Evolutionary conservation across 2,329 filamentous ascomycete genomes (phyloP).

Genomic region (Microsporum audouinii): DNA sequence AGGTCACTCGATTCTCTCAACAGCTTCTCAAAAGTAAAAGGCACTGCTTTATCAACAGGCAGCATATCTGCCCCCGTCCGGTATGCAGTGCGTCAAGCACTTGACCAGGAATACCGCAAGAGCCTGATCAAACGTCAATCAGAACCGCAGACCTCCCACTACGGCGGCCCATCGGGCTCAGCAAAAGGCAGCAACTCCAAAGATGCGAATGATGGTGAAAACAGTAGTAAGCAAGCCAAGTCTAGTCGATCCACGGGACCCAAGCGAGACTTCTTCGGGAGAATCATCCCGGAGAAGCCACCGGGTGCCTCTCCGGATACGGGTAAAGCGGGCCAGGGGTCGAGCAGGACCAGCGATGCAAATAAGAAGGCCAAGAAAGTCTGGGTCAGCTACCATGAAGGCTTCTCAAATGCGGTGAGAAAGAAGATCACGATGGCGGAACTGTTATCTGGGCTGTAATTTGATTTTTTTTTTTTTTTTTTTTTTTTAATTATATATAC

Average conservation of each 20-base stretch:
- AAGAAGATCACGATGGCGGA: slow-evolving; percentile 76
- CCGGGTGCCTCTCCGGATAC: not conserved
- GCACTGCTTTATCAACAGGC: slow-evolving; percentile 35
- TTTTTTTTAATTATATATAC: too few species aligned
- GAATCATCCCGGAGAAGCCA: slow-evolving; percentile 43
- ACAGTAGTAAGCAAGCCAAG: slow-evolving; percentile 23
- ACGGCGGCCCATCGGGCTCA: slow-evolving; percentile 29
- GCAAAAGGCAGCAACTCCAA: slow-evolving; percentile 21
- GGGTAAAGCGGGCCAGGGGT: slow-evolving; percentile 16
- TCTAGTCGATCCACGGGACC: slow-evolving; percentile 29
- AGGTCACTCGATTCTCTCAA: slow-evolving; percentile 65
- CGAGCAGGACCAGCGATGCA: not conserved
- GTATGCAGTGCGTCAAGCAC: slow-evolving; percentile 86
- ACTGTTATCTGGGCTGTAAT: slow-evolving; percentile 46
- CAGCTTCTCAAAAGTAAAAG: slow-evolving; percentile 43
- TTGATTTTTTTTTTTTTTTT: not conserved
- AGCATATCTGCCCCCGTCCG: slow-evolving; percentile 60
- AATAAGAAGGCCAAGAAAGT: slow-evolving; percentile 47
- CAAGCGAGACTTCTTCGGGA: slow-evolving; percentile 78
- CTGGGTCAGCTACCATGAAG: slow-evolving; percentile 85
- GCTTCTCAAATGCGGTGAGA: slow-evolving; percentile 80
- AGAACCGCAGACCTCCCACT: slow-evolving; percentile 54
- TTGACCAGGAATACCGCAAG: slow-evolving; percentile 79
- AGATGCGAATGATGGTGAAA: slow-evolving; percentile 13
- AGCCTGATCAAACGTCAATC: slow-evolving; percentile 57